Percentiles rank a stretch among this genome's conserved stretches.
These are phyloP conservation scores for Geosiphon pyriformis DNA, from an alignment of 192 early-diverging fungal genomes.

Conservation along the genomic window DNA sequence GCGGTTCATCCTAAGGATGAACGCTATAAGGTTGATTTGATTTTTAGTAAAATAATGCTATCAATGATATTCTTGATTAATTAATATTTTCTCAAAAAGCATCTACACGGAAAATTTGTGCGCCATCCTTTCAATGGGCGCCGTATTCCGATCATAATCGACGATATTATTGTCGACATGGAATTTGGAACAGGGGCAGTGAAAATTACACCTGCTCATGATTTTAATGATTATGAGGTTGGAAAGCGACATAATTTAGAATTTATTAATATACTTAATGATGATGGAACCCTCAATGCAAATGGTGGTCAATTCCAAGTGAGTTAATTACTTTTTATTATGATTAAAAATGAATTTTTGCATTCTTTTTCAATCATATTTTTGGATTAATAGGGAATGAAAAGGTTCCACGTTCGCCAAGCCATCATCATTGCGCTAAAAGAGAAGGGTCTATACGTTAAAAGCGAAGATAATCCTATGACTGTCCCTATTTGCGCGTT, in stretches of 20 bases:
- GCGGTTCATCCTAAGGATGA: constrained; percentile 90
- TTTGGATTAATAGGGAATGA: constrained; percentile 55
- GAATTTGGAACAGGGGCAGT: constrained; percentile 97
- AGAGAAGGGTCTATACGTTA: constrained; percentile 82
- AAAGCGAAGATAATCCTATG: constrained; percentile 90
- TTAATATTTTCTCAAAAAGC: constrained; percentile 39
- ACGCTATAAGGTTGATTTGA: constrained; percentile 67
- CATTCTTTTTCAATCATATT: background rate
- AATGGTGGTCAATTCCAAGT: constrained; percentile 76
- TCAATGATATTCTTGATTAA: background rate
- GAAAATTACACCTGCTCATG: constrained; percentile 98
- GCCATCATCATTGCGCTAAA: constrained; percentile 84
- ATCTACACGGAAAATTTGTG: constrained; percentile 90
- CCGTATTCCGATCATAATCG: constrained; percentile 83
- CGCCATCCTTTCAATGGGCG: constrained; percentile 91
- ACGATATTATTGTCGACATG: constrained; percentile 84
- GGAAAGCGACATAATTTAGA: constrained; percentile 91
- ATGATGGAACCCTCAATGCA: constrained; percentile 91
- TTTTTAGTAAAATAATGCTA: background rate
- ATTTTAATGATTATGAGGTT: constrained; percentile 93
- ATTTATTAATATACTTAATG: constrained; percentile 97
- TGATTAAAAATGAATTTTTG: background rate
- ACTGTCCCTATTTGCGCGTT: constrained; percentile 78
- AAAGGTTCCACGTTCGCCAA: constrained; percentile 89
- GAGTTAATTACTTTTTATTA: background rate